Evolutionary conservation across 192 early-diverging fungal species (phyloP).

Genomic region (Linnemannia zychae): DNA sequence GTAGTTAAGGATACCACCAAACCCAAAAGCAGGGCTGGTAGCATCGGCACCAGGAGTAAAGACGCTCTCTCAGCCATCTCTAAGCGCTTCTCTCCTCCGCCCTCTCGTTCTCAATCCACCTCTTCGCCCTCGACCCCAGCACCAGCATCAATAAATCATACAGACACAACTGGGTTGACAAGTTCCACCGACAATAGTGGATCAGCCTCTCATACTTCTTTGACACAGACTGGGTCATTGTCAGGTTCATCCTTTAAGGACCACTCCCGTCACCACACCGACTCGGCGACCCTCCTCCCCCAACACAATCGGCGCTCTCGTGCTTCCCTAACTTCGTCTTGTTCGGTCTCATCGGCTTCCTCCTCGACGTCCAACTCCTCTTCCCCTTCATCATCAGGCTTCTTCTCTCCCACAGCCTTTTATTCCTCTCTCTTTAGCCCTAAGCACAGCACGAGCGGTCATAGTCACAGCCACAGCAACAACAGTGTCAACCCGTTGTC

Average conservation of each 20-base stretch:
- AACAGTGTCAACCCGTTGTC: background rate
- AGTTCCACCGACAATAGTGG: background rate
- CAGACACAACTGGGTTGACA: background rate
- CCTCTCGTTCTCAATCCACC: conserved; percentile 12
- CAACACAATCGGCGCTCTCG: conserved; percentile 14
- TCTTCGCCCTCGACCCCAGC: background rate
- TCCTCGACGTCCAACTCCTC: conserved; percentile 8
- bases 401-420: conserved; percentile 20
- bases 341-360: conserved; percentile 16
- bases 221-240: background rate
- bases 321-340: conserved; percentile 26
- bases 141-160: background rate
- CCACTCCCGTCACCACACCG: conserved; percentile 30
- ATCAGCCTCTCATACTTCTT: conserved; percentile 1
- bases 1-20: conserved; percentile 7
- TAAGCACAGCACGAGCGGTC: conserved; percentile 7
- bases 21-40: background rate
- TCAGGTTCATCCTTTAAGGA: conserved; percentile 14
- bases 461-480: background rate
- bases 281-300: conserved; percentile 10
- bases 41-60: conserved; percentile 7
- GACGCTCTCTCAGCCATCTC: conserved; percentile 27
- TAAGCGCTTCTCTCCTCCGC: conserved; percentile 30
- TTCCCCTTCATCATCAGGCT: background rate
- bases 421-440: conserved; percentile 28